These are phyloP conservation scores for Collybia mongolica DNA, from an alignment of 768 basidiomycete genomes.

Conservation along the genomic window DNA sequence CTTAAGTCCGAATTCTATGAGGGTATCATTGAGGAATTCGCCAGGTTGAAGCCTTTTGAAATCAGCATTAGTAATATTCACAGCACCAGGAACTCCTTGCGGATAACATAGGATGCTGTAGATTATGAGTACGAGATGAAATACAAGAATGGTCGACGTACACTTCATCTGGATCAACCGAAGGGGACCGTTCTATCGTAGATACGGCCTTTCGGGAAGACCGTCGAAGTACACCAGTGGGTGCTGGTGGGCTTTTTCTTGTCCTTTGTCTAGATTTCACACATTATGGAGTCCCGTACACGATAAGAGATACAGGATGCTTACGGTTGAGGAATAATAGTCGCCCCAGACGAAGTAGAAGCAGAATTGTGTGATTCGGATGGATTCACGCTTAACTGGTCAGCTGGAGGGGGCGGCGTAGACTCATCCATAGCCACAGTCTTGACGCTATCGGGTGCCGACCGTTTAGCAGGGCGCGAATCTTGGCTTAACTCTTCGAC, in stretches of 20 bases:
- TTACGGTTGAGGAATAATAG: constrained; percentile 2
- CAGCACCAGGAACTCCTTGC: constrained; percentile 63
- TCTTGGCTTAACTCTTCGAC: neutral
- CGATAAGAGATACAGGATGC: neutral
- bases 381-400: constrained; percentile 1
- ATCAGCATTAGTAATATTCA: constrained; percentile 83
- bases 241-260: constrained; percentile 3
- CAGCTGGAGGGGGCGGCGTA: constrained; percentile 9
- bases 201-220: constrained; percentile 34
- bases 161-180: constrained; percentile 63
- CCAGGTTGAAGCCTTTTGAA: constrained; percentile 68
- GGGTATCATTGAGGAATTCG: constrained; percentile 93
- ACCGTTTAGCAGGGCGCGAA: constrained; percentile 2
- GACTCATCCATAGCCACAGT: constrained; percentile 1
- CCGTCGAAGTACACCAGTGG: constrained; percentile 22
- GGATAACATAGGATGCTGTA: constrained; percentile 78
- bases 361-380: constrained; percentile 3
- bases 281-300: neutral
- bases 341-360: constrained; percentile 4
- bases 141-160: constrained; percentile 27
- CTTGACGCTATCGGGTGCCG: constrained; percentile 3
- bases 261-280: constrained; percentile 2
- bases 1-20: constrained; percentile 97
- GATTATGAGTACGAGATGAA: neutral
- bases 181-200: constrained; percentile 17